These are phyloP conservation scores for Myotisia sp. DNA, from an alignment of 2,329 filamentous ascomycete species.

Conservation along the genomic window DNA sequence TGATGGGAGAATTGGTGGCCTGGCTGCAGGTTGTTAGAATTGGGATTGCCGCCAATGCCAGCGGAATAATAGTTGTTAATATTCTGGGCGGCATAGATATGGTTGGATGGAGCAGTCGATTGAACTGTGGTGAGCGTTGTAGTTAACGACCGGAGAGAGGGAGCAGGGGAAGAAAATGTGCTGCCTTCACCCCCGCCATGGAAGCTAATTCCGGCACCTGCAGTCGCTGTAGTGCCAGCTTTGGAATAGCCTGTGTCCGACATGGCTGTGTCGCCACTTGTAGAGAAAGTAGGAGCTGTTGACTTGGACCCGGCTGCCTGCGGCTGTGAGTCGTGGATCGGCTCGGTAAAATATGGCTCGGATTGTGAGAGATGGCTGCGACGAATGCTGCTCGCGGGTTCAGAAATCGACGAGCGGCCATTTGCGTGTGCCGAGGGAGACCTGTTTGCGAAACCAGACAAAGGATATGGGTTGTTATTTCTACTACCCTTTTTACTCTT, in stretches of 20 bases:
- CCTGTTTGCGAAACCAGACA: conserved; percentile 50
- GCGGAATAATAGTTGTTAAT: conserved; percentile 10
- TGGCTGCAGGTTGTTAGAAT: conserved; percentile 19
- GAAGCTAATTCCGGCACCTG: conserved; percentile 49
- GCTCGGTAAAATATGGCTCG: conserved; percentile 47
- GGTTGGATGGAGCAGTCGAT: conserved; percentile 42
- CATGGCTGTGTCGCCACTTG: conserved; percentile 59
- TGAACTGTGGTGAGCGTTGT: conserved; percentile 54
- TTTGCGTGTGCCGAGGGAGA: conserved; percentile 26
- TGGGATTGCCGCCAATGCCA: conserved; percentile 14
- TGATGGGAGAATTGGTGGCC: conserved; percentile 45
- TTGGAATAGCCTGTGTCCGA: conserved; percentile 68
- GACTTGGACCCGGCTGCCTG: conserved; percentile 54
- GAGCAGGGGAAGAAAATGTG: conserved; percentile 51
- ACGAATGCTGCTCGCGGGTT: conserved; percentile 39
- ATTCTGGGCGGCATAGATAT: conserved; percentile 25
- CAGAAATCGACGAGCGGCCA: conserved; percentile 35
- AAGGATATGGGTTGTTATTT: conserved; percentile 83
- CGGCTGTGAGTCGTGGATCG: conserved; percentile 43
- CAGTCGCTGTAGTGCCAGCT: conserved; percentile 58
- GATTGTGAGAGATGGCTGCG: conserved; percentile 41
- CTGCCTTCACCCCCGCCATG: conserved; percentile 54
- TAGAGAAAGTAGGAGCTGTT: conserved; percentile 66
- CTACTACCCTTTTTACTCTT: conserved; percentile 48
- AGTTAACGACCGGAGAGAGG: conserved; percentile 50